These are phyloP conservation scores for Vitis hybrid DNA, from an alignment of 177 flowering plant species.

Conservation along the genomic window DNA sequence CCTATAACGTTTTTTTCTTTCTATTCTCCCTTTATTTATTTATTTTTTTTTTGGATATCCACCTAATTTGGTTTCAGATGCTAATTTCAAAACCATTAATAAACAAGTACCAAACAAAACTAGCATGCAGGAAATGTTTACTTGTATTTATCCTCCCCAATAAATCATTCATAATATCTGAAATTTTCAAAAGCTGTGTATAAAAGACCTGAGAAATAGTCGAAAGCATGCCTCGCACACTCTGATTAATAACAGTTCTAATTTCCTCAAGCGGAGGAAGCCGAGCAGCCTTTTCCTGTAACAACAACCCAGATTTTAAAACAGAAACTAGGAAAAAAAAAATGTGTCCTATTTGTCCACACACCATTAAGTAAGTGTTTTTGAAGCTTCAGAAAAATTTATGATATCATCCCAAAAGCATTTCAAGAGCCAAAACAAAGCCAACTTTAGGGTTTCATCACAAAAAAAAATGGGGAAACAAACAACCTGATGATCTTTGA, in stretches of 20 bases:
- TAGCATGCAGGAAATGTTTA: not conserved
- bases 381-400: not conserved
- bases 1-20: no score
- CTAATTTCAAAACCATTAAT: not conserved
- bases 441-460: not conserved
- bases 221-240: conserved; percentile 73
- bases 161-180: not conserved
- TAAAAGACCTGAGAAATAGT: conserved; percentile 68
- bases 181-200: not conserved
- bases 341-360: not conserved
- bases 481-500: conserved; percentile 78
- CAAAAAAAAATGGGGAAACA: not conserved
- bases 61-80: no score
- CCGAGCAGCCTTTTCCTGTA: conserved; percentile 71
- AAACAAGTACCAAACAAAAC: not conserved
- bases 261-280: conserved; percentile 78
- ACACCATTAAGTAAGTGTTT: not conserved
- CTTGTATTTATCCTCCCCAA: not conserved
- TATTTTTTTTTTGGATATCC: no score
- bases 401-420: not conserved
- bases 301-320: not conserved
- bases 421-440: not conserved
- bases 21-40: no score
- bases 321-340: not conserved
- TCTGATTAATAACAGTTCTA: conserved; percentile 60